Evolutionary conservation across 805 yeast genomes (phyloP).

Genomic region (Lipomyces lipofer): DNA sequence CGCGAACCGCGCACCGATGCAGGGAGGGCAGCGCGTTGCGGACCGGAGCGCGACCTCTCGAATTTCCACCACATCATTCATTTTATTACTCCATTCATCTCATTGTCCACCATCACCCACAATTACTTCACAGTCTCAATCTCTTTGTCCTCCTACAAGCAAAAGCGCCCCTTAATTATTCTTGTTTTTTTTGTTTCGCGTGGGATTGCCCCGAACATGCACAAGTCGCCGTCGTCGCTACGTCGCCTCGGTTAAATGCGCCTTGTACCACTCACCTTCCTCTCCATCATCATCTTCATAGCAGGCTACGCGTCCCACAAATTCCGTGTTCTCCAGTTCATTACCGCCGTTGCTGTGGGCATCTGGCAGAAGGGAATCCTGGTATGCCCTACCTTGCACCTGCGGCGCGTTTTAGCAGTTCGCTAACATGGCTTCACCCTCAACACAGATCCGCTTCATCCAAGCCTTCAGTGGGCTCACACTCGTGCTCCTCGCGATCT

Average conservation of each 20-base stretch:
- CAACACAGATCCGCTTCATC: conserved; percentile 12
- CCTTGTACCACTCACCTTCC: conserved; percentile 1
- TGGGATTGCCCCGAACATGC: too few species aligned
- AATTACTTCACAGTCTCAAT: too few species aligned
- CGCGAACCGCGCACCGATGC: too few species aligned
- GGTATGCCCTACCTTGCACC: conserved; percentile 7
- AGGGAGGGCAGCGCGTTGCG: too few species aligned
- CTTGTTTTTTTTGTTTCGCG: too few species aligned
- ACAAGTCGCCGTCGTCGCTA: too few species aligned
- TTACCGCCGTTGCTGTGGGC: not conserved
- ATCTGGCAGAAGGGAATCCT: conserved; percentile 17
- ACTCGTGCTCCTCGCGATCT: conserved; percentile 14
- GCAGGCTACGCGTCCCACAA: conserved; percentile 28
- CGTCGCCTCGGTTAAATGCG: conserved; percentile 22
- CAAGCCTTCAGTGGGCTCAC: conserved; percentile 21
- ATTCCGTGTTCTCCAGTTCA: conserved; percentile 11
- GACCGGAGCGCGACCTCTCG: too few species aligned
- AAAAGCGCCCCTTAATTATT: too few species aligned
- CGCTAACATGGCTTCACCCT: not conserved
- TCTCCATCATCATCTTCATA: conserved; percentile 12
- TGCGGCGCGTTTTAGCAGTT: not conserved
- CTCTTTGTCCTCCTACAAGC: too few species aligned
- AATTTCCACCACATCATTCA: too few species aligned
- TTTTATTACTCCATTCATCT: too few species aligned
- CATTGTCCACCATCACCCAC: too few species aligned